Percentiles rank a stretch among this genome's conserved stretches.
These are phyloP conservation scores for Boletales sp. DNA, from an alignment of 768 basidiomycete species.

Conservation along the genomic window DNA sequence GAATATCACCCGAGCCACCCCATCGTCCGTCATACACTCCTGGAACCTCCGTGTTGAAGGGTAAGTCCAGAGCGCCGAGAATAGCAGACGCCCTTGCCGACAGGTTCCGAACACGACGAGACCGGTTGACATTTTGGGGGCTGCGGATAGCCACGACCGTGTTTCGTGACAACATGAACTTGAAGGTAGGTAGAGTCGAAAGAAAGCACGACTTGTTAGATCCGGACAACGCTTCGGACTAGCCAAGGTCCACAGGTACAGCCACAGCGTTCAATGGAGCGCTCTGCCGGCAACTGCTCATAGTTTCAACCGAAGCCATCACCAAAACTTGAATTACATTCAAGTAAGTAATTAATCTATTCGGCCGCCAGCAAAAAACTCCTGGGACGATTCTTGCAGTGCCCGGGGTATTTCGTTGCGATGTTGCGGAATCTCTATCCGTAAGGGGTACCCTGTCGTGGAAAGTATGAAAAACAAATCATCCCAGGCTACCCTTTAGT, in stretches of 20 bases:
- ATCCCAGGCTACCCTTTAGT: conserved; percentile 18
- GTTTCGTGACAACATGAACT: conserved; percentile 26
- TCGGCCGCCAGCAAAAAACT: conserved; percentile 1
- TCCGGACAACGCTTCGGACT: too few species aligned
- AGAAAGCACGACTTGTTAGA: too few species aligned
- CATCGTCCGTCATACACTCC: conserved; percentile 85
- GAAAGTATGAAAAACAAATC: conserved; percentile 16
- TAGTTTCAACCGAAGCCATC: too few species aligned
- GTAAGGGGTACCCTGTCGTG: conserved; percentile 28
- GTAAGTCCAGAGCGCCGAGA: conserved; percentile 62
- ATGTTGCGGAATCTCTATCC: conserved; percentile 16
- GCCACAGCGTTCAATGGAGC: conserved; percentile 14
- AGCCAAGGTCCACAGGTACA: conserved; percentile 3
- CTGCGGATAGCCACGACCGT: conserved; percentile 7
- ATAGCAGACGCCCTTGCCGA: conserved; percentile 70
- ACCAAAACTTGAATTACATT: too few species aligned
- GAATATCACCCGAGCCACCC: conserved; percentile 68
- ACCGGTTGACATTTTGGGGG: conserved; percentile 16
- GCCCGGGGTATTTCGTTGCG: conserved; percentile 24
- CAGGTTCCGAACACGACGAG: conserved; percentile 37
- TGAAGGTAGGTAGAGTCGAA: not conserved
- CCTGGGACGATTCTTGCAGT: conserved; percentile 6
- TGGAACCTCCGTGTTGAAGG: conserved; percentile 48
- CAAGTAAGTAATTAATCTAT: not conserved
- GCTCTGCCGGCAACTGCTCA: too few species aligned